Base-by-base conservation (phyloP, 176 grass and related monocot species). In the Musa schizocarpa region DNA sequence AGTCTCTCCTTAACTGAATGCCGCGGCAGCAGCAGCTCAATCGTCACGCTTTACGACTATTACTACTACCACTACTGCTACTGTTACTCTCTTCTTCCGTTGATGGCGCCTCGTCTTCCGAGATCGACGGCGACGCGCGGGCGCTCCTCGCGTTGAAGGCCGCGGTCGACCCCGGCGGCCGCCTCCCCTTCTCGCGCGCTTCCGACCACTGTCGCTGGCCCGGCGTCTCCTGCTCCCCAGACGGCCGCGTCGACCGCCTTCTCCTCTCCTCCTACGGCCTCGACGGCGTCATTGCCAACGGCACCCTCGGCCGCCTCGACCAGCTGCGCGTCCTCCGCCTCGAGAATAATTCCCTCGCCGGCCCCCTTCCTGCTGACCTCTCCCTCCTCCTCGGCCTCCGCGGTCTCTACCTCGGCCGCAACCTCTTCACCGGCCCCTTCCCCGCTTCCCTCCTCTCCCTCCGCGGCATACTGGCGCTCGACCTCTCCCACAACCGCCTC, bases 301-400 rank as follows among this genome's bases (percentile, higher is more conserved):
- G 23, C 63, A 87, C 86, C 65, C 78, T 98, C 34, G 81, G 74
- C 7, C 25, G n/a, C 23, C 86, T 98, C 56, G 69, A 71, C 70
- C 80, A 82, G 34, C 85, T 98, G 54, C 86, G 90, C 29, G 80
- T 98, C 11, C 90, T 98, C 76, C 91, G 95, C 82, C 90, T 98
- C 81, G 89, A 98, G 74, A 69, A 72, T 80, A 98, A 98, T 54
- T 83, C 75, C 50, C 88, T 98, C 29, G 76, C 83, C 69, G 95
- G 95, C 0, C 61, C 84, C 50, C 25, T 67, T 25, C 25, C 23
- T 3, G 14, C 86, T 0, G 86, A 91, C 80, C 78, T 98, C 62
- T 93, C 90, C 82, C 48, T 69, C 25, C 90, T 98, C 76, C 75
- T 50, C 63, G 78, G 89, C 75, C 90, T 98, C 68, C 93, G 91